A percentile compares a stretch with the other conserved stretches of the same genome.
Evolutionary conservation across 2,329 filamentous ascomycete genomes (phyloP).

Genomic region (Ceratocystis diversiconidia): DNA sequence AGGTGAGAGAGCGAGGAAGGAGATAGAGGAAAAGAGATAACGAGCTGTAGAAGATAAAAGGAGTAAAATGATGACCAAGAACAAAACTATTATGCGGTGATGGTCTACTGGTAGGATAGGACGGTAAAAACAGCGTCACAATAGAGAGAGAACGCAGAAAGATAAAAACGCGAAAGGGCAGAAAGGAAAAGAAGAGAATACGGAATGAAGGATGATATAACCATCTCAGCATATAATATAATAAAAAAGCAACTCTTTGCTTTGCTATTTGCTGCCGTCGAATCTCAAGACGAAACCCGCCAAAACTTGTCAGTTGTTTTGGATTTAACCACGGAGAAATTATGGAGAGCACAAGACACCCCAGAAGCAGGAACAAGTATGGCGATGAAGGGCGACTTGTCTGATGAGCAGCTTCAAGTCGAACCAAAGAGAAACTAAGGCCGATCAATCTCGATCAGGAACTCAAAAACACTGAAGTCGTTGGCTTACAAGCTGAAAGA

Average conservation of each 20-base stretch:
- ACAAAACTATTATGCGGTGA: neutral
- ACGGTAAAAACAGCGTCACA: neutral
- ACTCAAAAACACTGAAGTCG: neutral
- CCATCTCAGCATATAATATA: neutral
- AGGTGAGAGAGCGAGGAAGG: neutral
- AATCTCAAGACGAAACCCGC: neutral
- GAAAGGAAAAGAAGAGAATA: neutral
- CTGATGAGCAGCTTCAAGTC: too few relatives aligned
- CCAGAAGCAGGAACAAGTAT: neutral
- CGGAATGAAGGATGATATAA: neutral
- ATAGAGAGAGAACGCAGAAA: neutral
- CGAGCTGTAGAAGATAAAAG: neutral
- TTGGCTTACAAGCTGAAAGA: neutral
- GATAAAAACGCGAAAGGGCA: neutral
- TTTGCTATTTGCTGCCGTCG: neutral
- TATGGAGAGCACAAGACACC: neutral
- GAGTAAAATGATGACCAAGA: neutral
- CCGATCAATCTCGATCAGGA: neutral
- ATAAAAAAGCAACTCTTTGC: neutral
- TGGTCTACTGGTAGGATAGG: neutral
- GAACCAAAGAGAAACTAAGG: too few relatives aligned
- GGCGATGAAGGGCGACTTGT: neutral
- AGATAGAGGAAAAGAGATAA: neutral
- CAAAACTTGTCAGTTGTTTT: neutral
- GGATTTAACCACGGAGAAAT: neutral